Percentiles rank a stretch among this genome's conserved stretches.
Evolutionary conservation across 1,284 basidiomycete species (phyloP).

Genomic region (Malassezia arunalokei): DNA sequence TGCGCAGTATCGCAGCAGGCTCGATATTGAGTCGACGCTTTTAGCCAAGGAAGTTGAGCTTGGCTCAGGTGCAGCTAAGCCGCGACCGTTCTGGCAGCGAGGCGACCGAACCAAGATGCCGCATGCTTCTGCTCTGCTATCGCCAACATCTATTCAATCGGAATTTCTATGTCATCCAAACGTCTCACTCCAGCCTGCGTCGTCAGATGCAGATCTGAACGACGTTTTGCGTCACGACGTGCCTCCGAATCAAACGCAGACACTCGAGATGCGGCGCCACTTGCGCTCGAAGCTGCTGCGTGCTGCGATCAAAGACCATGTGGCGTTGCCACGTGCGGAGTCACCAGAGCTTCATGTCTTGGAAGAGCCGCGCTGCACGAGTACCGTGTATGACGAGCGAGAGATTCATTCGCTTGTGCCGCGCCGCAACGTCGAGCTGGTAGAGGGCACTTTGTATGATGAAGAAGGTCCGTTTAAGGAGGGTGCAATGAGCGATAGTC

Average conservation of each 20-base stretch:
- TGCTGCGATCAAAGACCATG: conserved; percentile 1
- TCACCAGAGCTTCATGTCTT: background rate
- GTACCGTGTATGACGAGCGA: background rate
- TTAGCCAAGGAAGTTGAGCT: background rate
- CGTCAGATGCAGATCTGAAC: background rate
- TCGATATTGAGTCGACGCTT: background rate
- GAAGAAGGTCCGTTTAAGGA: conserved; percentile 36
- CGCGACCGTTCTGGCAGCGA: background rate
- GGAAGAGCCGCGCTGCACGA: background rate
- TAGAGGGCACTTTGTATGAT: conserved; percentile 43
- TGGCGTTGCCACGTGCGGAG: background rate
- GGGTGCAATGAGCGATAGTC: conserved; percentile 36
- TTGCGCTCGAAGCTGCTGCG: conserved; percentile 6
- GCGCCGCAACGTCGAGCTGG: conserved; percentile 24
- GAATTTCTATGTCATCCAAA: background rate
- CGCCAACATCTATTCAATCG: background rate
- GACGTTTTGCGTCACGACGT: background rate
- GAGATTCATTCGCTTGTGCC: conserved; percentile 21
- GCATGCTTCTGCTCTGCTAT: background rate
- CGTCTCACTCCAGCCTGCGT: background rate
- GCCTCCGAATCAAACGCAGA: background rate
- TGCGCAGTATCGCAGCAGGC: background rate
- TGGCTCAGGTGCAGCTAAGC: background rate
- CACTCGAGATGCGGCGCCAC: conserved; percentile 2
- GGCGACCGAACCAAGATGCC: background rate